A percentile compares a stretch with the other conserved stretches of the same genome.
phyloP scores from a whole-genome alignment of 345 rosid species.

The Salix suchowensis region DNA sequence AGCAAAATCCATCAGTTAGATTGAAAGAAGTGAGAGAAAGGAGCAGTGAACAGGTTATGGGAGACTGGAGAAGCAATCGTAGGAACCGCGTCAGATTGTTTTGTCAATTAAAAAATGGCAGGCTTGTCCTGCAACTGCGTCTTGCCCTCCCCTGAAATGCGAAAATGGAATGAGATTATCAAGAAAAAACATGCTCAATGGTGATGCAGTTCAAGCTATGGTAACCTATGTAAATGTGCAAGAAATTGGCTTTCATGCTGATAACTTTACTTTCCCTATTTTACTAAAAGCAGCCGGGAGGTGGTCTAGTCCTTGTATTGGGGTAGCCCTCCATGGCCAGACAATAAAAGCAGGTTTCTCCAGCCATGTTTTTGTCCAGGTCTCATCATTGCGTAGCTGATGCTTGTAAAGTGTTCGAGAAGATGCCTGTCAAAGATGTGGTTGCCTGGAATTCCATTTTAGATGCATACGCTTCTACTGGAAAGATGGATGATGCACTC shows the following conservation, averaged over 20 bases:
- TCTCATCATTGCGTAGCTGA: neutral
- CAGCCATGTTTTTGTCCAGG: slow-evolving; percentile 11
- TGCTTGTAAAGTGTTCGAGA: slow-evolving; percentile 20
- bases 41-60: neutral
- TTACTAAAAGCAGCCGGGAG: slow-evolving; percentile 15
- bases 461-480: slow-evolving; percentile 13
- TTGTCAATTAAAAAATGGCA: neutral
- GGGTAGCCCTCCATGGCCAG: slow-evolving; percentile 14
- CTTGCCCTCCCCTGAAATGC: neutral
- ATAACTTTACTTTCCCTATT: slow-evolving; percentile 16
- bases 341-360: slow-evolving; percentile 3
- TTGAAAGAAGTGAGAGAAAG: neutral
- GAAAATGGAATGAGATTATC: slow-evolving; percentile 10
- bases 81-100: neutral
- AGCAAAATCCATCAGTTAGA: neutral
- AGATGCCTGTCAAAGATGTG: slow-evolving; percentile 16
- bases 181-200: neutral
- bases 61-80: neutral
- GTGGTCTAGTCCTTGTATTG: neutral
- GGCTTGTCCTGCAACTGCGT: neutral
- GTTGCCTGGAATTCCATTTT: slow-evolving; percentile 26
- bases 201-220: slow-evolving; percentile 6
- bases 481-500: slow-evolving; percentile 15
- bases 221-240: slow-evolving; percentile 6
- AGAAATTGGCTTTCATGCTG: slow-evolving; percentile 1